These are phyloP conservation scores for Paramyrothecium sp. DNA, from an alignment of 2,329 filamentous ascomycete species.

Conservation along the genomic window DNA sequence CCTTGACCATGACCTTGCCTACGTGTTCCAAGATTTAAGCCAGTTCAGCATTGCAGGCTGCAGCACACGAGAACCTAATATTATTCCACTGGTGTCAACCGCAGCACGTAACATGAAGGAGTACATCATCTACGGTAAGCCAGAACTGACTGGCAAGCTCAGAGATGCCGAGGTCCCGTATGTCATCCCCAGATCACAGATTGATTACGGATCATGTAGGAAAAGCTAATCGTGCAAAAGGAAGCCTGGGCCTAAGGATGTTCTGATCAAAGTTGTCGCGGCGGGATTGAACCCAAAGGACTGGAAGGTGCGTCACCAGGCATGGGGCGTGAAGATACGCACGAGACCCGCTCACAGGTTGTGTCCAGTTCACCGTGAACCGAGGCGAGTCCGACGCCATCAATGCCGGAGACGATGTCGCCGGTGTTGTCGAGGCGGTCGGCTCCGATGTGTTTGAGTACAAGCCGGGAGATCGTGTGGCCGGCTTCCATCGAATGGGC, in stretches of 20 bases:
- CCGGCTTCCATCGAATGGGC: slow-evolving; percentile 48
- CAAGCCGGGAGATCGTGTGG: slow-evolving; percentile 39
- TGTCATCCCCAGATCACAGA: not conserved
- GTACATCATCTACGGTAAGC: not conserved
- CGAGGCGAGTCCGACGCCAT: not conserved
- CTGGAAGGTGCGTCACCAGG: slow-evolving; percentile 14
- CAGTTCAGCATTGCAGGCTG: not conserved
- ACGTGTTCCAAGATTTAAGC: not conserved
- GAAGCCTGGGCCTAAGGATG: slow-evolving; percentile 10
- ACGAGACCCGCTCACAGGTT: too few species aligned
- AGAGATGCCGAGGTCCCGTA: not conserved
- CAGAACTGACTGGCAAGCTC: not conserved
- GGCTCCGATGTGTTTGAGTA: slow-evolving; percentile 15
- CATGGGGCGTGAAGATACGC: not conserved
- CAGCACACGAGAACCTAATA: not conserved
- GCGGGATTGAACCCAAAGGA: slow-evolving; percentile 20
- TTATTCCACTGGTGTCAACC: not conserved
- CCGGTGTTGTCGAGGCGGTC: slow-evolving; percentile 16
- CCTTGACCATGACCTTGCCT: too few species aligned
- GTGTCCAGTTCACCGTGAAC: not conserved
- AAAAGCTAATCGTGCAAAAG: not conserved
- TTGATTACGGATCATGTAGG: not conserved
- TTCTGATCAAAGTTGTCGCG: slow-evolving; percentile 16
- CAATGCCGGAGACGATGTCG: slow-evolving; percentile 22
- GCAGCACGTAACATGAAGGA: not conserved